These are phyloP conservation scores for Puccinia horiana DNA, from an alignment of 1,284 basidiomycete species.

Conservation along the genomic window DNA sequence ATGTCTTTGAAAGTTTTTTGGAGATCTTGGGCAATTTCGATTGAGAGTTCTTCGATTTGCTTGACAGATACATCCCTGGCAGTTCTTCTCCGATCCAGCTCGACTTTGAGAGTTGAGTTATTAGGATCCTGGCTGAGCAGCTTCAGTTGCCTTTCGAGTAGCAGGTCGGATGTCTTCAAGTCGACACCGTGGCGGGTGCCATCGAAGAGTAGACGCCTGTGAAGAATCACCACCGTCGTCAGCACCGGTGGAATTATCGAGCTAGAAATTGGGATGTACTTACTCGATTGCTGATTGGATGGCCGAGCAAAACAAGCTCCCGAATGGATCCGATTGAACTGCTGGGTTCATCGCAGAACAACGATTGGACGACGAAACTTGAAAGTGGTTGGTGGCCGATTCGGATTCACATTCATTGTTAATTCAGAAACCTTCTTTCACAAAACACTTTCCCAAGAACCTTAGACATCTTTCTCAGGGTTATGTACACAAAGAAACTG, in stretches of 20 bases:
- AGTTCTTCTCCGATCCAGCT: background rate
- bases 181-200: conserved; percentile 12
- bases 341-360: background rate
- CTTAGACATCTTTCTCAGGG: too few relatives aligned
- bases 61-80: background rate
- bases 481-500: too few relatives aligned
- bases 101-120: background rate
- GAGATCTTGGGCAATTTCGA: background rate
- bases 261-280: background rate
- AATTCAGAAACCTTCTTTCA: too few relatives aligned
- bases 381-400: too few relatives aligned
- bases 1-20: background rate
- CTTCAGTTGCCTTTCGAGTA: background rate
- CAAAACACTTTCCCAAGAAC: too few relatives aligned
- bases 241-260: too few relatives aligned
- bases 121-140: background rate
- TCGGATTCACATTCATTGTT: too few relatives aligned
- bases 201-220: background rate
- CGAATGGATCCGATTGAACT: background rate
- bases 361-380: too few relatives aligned
- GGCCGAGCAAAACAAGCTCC: background rate
- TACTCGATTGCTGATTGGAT: conserved; percentile 2
- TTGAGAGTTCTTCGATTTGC: background rate
- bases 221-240: too few relatives aligned
- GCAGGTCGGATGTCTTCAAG: background rate